phyloP scores from a whole-genome alignment of 495 filamentous ascomycete genomes.

The Cercophora newfieldiana region DNA sequence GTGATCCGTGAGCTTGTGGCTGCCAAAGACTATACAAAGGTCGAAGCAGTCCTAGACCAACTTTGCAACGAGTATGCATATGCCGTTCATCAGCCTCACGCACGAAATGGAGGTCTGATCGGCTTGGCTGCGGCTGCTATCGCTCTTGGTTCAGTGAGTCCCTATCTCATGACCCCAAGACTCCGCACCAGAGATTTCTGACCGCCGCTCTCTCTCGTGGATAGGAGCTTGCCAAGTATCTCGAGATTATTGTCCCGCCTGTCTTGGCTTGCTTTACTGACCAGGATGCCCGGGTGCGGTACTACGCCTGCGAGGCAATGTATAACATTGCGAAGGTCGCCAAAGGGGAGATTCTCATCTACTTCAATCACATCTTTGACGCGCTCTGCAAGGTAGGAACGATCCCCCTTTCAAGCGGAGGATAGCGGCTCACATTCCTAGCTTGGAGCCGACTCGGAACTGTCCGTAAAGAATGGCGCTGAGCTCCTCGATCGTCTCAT shows the following conservation, averaged over 20 bases:
- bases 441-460: conserved; percentile 93
- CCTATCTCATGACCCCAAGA: neutral
- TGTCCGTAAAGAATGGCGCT: conserved; percentile 97
- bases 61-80: conserved; percentile 98
- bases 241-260: conserved; percentile 91
- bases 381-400: conserved; percentile 82
- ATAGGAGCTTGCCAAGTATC: conserved; percentile 83
- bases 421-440: conserved; percentile 36
- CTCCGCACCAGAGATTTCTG: neutral
- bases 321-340: conserved; percentile 99
- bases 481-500: conserved; percentile 94
- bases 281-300: conserved; percentile 95
- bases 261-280: conserved; percentile 98
- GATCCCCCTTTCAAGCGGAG: neutral
- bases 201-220: conserved; percentile 13
- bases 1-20: conserved; percentile 83
- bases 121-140: conserved; percentile 96
- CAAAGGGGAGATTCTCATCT: conserved; percentile 92
- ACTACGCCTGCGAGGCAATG: conserved; percentile 99
- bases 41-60: conserved; percentile 87
- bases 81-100: conserved; percentile 95
- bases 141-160: conserved; percentile 83
- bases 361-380: conserved; percentile 98
- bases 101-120: conserved; percentile 93
- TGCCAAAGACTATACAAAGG: conserved; percentile 71